Evolutionary conservation across 2,329 filamentous ascomycete species (phyloP), one percentile per base, ranked within the genome.

Genomic region (Trichoderma koningiopsis): DNA sequence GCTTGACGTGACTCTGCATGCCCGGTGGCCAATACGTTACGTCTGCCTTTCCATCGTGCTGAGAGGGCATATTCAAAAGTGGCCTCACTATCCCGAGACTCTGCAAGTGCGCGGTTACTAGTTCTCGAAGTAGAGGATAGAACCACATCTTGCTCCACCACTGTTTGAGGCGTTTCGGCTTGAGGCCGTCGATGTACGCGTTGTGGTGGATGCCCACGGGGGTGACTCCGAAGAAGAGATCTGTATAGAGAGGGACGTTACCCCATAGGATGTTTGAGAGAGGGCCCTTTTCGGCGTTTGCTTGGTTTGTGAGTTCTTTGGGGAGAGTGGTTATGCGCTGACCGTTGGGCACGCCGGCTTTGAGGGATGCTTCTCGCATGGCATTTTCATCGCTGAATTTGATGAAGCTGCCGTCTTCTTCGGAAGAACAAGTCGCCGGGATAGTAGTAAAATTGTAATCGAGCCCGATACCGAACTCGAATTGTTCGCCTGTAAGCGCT

Each of bases 391-490:
- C 73, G 58, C 72, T 70, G 5, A 80, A 72, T 19, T 71, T 53
- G 29, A 80, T 76, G 33, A 81, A 81, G 52, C 69, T 75, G 5
- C 78, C 78, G 64, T 80, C 78, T 49, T 81, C 78, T 59, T 81
- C 77, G 11, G 79, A 74, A 11, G 64, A 67, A 0, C 79, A 80
- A 76, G 43, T 68, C 0, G 57, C 43, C 27, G 65, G 77, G 13
- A 79, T 78, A 1, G 80, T 81, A 57, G 74, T 76, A 64, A 79
- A 81, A 72, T 76, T 77, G 75, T 80, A 80, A 67, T 81, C 80
- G 4, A 81, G 70, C 0, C 80, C 80, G 27, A 81, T 81, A 6
- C 79, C 79, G 24, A 80, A 81, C 56, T 81, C 80, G 57, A 81
- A 81, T 4, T 74, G 72, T 22, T 72, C 70, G 1, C 78, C 79